Conservation (phyloP, 768 basidiomycete species). For the Holtermanniella nyarrowii region DNA sequence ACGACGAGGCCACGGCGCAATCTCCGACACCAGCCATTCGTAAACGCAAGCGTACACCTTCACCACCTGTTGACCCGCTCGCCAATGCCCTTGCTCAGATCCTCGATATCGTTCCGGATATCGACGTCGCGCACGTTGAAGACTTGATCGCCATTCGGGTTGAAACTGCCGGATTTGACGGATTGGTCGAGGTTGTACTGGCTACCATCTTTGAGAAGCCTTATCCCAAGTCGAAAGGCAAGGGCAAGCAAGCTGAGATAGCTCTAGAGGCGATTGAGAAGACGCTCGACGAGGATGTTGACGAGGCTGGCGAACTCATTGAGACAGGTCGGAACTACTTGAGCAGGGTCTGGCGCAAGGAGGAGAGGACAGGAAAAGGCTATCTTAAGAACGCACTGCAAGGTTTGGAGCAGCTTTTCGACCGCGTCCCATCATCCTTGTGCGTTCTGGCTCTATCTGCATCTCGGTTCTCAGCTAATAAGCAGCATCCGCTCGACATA, state of each 20-base stretch:
- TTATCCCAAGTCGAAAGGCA: neutral
- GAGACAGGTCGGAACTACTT: constrained; percentile 12
- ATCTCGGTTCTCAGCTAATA: constrained; percentile 42
- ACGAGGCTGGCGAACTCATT: constrained; percentile 27
- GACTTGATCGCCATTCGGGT: no score
- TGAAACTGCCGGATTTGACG: neutral
- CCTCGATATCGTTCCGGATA: neutral
- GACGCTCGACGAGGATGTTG: neutral
- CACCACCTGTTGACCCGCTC: no score
- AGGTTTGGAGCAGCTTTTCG: constrained; percentile 49
- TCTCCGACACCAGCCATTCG: no score
- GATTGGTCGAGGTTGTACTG: neutral
- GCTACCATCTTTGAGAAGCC: neutral
- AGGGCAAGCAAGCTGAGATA: no score
- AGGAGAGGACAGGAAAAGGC: constrained; percentile 26
- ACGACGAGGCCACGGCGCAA: no score
- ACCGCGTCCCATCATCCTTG: constrained; percentile 12
- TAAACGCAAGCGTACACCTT: no score
- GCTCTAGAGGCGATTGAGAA: neutral
- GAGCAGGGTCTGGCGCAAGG: constrained; percentile 9
- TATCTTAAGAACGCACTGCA: constrained; percentile 43
- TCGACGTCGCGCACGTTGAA: no score
- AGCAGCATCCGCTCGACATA: constrained; percentile 50
- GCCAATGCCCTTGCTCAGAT: no score
- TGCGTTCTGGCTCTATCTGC: constrained; percentile 47